Percentiles rank a stretch among this genome's conserved stretches.
Conservation (phyloP, 176 grass and related monocot genomes). For the Carex cristatella region DNA sequence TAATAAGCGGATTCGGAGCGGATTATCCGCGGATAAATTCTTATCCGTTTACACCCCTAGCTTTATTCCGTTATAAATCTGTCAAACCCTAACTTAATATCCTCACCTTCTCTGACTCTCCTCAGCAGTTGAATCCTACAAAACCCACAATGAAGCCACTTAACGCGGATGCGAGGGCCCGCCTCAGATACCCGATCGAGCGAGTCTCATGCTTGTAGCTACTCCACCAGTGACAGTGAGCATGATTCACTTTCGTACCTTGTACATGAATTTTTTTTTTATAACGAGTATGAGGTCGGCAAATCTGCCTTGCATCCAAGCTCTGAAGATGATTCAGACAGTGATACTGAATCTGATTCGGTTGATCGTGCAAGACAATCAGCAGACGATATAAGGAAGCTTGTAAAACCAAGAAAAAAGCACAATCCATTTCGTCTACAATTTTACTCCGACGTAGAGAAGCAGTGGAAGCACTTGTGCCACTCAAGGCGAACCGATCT, state of each 20-base stretch:
- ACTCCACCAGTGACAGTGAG: slow-evolving; percentile 21
- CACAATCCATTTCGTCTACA: background rate
- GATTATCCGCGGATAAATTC: too few relatives aligned
- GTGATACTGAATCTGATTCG: background rate
- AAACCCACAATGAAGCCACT: background rate
- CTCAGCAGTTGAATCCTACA: background rate
- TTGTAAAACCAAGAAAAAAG: slow-evolving; percentile 8
- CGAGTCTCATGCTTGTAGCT: background rate
- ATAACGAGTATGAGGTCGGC: background rate
- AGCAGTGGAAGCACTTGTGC: slow-evolving; percentile 15
- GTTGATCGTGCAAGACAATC: slow-evolving; percentile 5
- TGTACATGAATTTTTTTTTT: background rate
- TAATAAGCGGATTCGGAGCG: too few relatives aligned
- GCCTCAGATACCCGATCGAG: background rate
- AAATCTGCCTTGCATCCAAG: background rate
- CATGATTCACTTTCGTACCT: slow-evolving; percentile 19
- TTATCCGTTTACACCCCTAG: background rate
- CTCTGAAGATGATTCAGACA: slow-evolving; percentile 5
- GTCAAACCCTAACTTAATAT: background rate
- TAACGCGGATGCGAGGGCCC: background rate
- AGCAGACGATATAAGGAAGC: slow-evolving; percentile 24
- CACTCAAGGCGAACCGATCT: background rate
- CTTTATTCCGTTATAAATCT: background rate
- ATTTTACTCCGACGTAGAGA: slow-evolving; percentile 4
- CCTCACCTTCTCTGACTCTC: background rate